Evolutionary conservation across 257 asterid genomes (phyloP), one percentile per base, ranked within the genome.

Genomic region (Ajuga chamaepitys): DNA sequence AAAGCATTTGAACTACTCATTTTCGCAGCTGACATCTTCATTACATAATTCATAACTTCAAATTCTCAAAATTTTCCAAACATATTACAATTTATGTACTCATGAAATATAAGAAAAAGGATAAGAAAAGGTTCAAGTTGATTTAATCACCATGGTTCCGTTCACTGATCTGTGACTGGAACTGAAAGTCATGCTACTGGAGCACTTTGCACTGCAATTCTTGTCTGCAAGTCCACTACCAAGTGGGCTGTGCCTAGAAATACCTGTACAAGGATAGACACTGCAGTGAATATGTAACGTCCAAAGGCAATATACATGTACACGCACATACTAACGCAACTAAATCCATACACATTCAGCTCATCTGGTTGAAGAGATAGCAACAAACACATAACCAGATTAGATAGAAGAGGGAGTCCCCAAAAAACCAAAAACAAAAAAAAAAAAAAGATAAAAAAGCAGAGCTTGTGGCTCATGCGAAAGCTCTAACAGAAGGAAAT

Each of bases 21-120:
- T 69, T 73, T 74, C 25, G 44, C 55, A 21, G 66, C 37, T 70
- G 86, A 72, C 50, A 65, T 70, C 99, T 93, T 76, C 64, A 76
- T 20, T 30, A 59, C 37, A 78, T 56, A 65, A 62, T 62, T 67
- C 70, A 70, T 57, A 50, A 62, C 45, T 40, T 66, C n/a, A 54
- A 11, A 30, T 34, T 72, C 40, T 48, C 70, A 68, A 54, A 21
- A 44, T 16, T 13, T 58, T 14, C 10, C 40, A 64, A 48, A 66
- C 54, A 12, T 22, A 2, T 50, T 57, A 67, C 30, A 58, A 52
- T 16, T n/a, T 34, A 55, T 11, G 53, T n/a, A 40, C 25, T 20
- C 41, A 51, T 44, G 68, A 51, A 25, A 60, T 63, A 65, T 48
- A 21, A 65, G 41, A 54, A 53, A 75, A 34, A 59, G 64, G 52